phyloP scores from a whole-genome alignment of 768 basidiomycete genomes.

The Lepiota venenata region DNA sequence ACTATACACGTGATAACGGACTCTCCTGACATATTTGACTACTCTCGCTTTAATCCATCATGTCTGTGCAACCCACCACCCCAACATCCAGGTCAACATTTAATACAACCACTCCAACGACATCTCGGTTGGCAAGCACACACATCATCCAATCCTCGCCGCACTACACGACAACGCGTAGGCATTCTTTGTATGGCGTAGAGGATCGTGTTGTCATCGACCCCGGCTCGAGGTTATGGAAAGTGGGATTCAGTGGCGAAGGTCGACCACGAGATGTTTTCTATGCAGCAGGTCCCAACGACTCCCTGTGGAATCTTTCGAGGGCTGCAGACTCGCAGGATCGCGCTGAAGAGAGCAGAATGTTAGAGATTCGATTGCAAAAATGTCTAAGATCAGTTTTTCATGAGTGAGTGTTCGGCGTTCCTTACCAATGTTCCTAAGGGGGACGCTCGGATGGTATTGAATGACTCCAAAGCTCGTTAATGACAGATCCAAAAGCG shows the following conservation, averaged over 20 bases:
- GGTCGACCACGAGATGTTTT: slow-evolving; percentile 89
- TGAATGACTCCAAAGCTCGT: slow-evolving; percentile 51
- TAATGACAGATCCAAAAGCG: slow-evolving; percentile 92
- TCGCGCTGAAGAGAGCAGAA: slow-evolving; percentile 68
- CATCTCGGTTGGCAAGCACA: slow-evolving; percentile 44
- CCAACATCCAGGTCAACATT: slow-evolving; percentile 34
- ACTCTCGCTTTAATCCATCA: slow-evolving; percentile 8
- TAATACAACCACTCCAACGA: slow-evolving; percentile 52
- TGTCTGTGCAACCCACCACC: slow-evolving; percentile 36
- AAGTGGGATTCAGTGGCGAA: slow-evolving; percentile 97
- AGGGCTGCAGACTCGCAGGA: slow-evolving; percentile 51
- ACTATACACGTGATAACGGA: slow-evolving; percentile 2
- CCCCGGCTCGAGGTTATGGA: slow-evolving; percentile 92
- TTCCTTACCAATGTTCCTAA: neutral
- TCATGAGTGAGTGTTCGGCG: slow-evolving; percentile 60
- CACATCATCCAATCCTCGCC: slow-evolving; percentile 66
- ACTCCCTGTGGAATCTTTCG: slow-evolving; percentile 58
- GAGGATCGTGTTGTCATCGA: slow-evolving; percentile 96
- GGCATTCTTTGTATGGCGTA: slow-evolving; percentile 94
- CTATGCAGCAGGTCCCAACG: slow-evolving; percentile 41
- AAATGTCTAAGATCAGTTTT: slow-evolving; percentile 73
- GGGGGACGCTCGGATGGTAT: slow-evolving; percentile 3
- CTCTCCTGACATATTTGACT: neutral
- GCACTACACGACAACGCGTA: slow-evolving; percentile 78
- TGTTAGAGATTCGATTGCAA: slow-evolving; percentile 70